A percentile compares a stretch with the other conserved stretches of the same genome.
These are phyloP conservation scores for Botryosphaeria dothidea DNA, from an alignment of 2,329 filamentous ascomycete species.

Conservation along the genomic window DNA sequence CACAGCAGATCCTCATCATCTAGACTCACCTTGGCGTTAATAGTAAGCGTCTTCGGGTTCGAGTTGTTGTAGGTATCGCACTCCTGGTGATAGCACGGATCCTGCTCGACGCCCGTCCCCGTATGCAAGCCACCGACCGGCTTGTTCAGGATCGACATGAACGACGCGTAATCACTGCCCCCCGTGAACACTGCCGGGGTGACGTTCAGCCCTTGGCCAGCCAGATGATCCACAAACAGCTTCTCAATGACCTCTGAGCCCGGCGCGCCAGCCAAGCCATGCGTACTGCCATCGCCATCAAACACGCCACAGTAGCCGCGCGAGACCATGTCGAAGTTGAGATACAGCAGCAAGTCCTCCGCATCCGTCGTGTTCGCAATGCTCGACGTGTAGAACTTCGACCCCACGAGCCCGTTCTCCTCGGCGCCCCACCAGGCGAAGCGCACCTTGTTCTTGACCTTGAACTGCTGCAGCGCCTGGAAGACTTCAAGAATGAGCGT, in stretches of 20 bases:
- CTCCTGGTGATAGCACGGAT: constrained; percentile 40
- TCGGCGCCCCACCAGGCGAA: constrained; percentile 70
- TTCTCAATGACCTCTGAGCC: constrained; percentile 38
- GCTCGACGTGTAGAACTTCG: constrained; percentile 50
- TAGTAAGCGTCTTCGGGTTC: constrained; percentile 32
- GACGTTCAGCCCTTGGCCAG: constrained; percentile 27
- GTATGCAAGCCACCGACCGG: constrained; percentile 41
- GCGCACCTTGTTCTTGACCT: constrained; percentile 65
- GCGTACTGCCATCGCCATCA: constrained; percentile 30
- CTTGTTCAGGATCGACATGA: constrained; percentile 37
- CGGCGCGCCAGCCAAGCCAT: constrained; percentile 25
- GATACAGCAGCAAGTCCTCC: constrained; percentile 63
- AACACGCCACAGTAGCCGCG: constrained; percentile 21
- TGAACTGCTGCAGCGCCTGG: constrained; percentile 57
- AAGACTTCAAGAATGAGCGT: constrained; percentile 63
- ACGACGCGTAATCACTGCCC: constrained; percentile 33
- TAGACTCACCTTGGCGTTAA: constrained; percentile 32
- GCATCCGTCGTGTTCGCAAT: constrained; percentile 53
- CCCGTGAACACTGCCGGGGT: constrained; percentile 34
- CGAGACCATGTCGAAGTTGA: constrained; percentile 66
- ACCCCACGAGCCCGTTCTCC: constrained; percentile 64
- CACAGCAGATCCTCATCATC: not conserved
- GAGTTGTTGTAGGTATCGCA: constrained; percentile 39
- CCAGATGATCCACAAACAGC: constrained; percentile 34
- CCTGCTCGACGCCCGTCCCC: constrained; percentile 29